phyloP scores from a whole-genome alignment of 805 yeast species.

The Metschnikowia bowlesiae region DNA sequence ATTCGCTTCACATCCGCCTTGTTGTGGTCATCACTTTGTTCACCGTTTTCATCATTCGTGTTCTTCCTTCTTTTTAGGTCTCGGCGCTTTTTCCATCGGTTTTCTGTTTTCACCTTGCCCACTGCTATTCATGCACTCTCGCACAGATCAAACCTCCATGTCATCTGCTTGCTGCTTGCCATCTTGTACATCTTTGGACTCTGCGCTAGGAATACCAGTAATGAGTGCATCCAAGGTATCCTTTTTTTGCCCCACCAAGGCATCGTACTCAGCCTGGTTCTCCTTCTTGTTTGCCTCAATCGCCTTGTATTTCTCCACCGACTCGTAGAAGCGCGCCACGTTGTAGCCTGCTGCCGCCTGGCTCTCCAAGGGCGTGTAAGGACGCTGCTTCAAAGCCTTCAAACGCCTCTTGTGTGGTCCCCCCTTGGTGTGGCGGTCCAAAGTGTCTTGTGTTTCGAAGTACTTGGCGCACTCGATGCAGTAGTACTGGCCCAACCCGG shows the following conservation, averaged over 20 bases:
- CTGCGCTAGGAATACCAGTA: conserved; percentile 26
- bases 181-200: conserved; percentile 2
- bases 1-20: too few species aligned
- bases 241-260: conserved; percentile 31
- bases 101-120: too few species aligned
- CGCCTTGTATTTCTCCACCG: conserved; percentile 58
- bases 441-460: conserved; percentile 71
- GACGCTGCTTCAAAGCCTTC: conserved; percentile 67
- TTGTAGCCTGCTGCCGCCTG: conserved; percentile 87
- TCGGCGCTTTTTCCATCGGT: too few species aligned
- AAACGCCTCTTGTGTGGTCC: conserved; percentile 87
- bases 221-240: conserved; percentile 36
- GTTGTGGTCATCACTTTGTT: too few species aligned
- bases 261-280: conserved; percentile 43
- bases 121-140: not conserved
- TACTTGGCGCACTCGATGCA: conserved; percentile 94
- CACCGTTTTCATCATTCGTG: too few species aligned
- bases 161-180: not conserved
- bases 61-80: too few species aligned
- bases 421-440: conserved; percentile 66
- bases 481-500: conserved; percentile 93
- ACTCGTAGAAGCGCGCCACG: conserved; percentile 58
- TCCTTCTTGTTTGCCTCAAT: conserved; percentile 33
- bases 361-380: conserved; percentile 83
- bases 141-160: not conserved